Base-by-base conservation (phyloP, 2,329 filamentous ascomycete genomes). In the Trichoderma cornu-damae region DNA sequence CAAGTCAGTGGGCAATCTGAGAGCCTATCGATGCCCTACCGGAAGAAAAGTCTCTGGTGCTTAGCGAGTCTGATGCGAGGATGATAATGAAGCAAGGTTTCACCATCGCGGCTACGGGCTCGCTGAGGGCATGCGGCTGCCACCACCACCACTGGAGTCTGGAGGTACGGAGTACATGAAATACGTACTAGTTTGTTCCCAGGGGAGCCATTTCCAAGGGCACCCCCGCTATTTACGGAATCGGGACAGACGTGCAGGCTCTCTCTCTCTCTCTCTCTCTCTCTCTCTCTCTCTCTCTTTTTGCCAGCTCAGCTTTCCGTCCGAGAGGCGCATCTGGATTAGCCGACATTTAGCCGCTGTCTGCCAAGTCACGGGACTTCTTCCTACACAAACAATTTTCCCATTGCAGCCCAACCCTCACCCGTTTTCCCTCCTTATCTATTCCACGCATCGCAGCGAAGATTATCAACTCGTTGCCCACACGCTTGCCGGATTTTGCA, bases 301-400 rank as follows among this genome's bases (percentile, higher is more conserved):
- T n/a, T 34, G 12, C 37, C 32, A 47, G 32, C 40, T 11, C 7
- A 37, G 9, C 30, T 42, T 42, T 22, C 5, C 4, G 8, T 12
- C 0, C 4, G 3, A 14, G 16, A 12, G 32, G 9, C 20, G n/a
- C n/a, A 11, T 14, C 12, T 14, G 4, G n/a, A 3, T 52, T 60
- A 63, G 12, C 60, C 59, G 60, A 16, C 7, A 49, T 64, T 66
- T 24, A 54, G 22, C 50, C 50, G 50, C 43, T 44, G 43, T 26
- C 24, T 16, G 18, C 40, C 14, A n/a, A 30, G 60, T 65, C 65
- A 67, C 61, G 66, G 61, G 66, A 66, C 60, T 60, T 65, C 54
- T 14, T 62, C 62, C 35, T 16, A 24, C 42, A 49, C 57, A 53
- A 49, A n/a, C n/a, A n/a, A 40, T 28, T 44, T 55, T 55, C 44